These are phyloP conservation scores for Botryotinia calthae DNA, from an alignment of 2,329 filamentous ascomycete genomes.

Conservation along the genomic window DNA sequence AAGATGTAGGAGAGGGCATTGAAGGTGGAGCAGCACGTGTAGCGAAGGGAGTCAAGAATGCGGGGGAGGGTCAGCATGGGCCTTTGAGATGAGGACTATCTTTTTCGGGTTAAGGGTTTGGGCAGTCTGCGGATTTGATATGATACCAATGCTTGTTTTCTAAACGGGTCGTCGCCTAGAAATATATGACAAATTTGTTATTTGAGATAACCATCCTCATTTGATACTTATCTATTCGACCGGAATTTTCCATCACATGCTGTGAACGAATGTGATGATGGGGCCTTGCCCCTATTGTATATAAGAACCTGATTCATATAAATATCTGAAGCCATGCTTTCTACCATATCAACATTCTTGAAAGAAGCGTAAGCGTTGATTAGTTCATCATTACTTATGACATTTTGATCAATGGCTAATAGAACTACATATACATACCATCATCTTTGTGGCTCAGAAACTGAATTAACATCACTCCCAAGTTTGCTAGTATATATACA, in stretches of 20 bases:
- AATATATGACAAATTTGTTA: background rate
- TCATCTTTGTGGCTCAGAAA: background rate
- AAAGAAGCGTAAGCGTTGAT: background rate
- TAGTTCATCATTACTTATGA: background rate
- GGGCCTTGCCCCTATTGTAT: background rate
- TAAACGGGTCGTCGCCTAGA: background rate
- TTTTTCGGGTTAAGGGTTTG: background rate
- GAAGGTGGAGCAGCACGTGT: slow-evolving; percentile 30
- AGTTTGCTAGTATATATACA: background rate
- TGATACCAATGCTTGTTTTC: background rate
- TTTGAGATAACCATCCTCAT: background rate
- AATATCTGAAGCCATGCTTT: background rate
- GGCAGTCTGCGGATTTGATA: background rate
- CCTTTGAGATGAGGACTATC: slow-evolving; percentile 6
- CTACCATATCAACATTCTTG: background rate
- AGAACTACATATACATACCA: background rate
- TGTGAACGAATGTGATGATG: background rate
- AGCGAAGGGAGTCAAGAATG: slow-evolving; percentile 30
- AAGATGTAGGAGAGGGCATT: slow-evolving; percentile 30
- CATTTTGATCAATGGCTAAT: background rate
- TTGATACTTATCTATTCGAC: background rate
- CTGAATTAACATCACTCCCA: background rate
- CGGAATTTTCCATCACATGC: background rate
- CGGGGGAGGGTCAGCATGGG: slow-evolving; percentile 29
- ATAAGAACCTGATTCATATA: background rate